Evolutionary conservation across 805 yeast genomes (phyloP), one percentile per base, ranked within the genome.

Genomic region (Barnettozyma populi): DNA sequence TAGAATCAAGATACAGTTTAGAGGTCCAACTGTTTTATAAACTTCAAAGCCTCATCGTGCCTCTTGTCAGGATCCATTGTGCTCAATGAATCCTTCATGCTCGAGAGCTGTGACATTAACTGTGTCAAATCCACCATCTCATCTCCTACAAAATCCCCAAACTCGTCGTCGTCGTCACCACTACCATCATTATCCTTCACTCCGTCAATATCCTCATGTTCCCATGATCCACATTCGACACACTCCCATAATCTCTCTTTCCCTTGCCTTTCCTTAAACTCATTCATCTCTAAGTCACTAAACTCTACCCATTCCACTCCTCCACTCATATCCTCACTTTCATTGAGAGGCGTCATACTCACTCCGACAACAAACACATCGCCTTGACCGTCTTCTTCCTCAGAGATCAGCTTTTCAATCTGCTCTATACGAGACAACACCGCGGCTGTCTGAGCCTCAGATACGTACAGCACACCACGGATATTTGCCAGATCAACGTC

Each of bases 161-260:
- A 24, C 5, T 39, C 42, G 5, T 24, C 34, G 7, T 39, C 42
- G 7, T 27, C 42, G 8, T 23, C 34, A 3, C 23, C n/a, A n/a
- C 31, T 23, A 10, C 11, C 14, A 18, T 11, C 23, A 6, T n/a
- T n/a, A n/a, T n/a, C 41, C 23, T 21, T 7, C 11, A 24, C 41
- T 19, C 10, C 16, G 14, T 37, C 18, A 37, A 14, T 10, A 2
- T 37, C 40, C 18, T 39, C 21, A 16, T 23, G 21, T 16, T 24
- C 32, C 42, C 42, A 39, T 2, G 42, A 24, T n/a, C 42, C 42
- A 27, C 42, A 39, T 34, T 39, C 42, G 14, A 39, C n/a, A 27
- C 42, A 39, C 23, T 39, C 42, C 42, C 42, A 39, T 4, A 39
- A 18, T 25, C 42, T 24, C 10, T 7, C 32, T 27, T 39, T 39